Percentiles rank a stretch among this genome's conserved stretches.
These are phyloP conservation scores for Alopecurus myosuroides DNA, from an alignment of 176 grass and related monocot genomes.

Conservation along the genomic window DNA sequence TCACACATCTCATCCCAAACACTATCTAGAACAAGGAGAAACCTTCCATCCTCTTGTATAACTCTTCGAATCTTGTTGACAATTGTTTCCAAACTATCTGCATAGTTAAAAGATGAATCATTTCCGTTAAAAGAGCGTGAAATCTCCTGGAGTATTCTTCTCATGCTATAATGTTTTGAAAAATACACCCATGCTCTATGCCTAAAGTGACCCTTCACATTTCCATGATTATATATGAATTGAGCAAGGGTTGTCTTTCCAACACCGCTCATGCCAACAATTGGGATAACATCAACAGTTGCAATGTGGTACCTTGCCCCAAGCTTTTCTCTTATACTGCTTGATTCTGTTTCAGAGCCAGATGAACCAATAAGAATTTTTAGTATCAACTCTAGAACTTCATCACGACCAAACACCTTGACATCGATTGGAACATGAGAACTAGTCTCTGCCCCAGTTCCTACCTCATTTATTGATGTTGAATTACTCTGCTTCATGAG, in stretches of 20 bases:
- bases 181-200: neutral
- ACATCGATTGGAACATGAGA: neutral
- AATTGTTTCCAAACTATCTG: neutral
- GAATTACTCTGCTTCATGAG: neutral
- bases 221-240: neutral
- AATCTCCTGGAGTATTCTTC: neutral
- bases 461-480: neutral
- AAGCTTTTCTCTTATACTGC: neutral
- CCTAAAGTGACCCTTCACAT: neutral
- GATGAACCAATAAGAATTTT: neutral
- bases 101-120: neutral
- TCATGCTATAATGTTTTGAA: neutral
- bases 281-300: neutral
- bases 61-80: neutral
- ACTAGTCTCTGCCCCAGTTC: neutral
- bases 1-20: neutral
- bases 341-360: neutral
- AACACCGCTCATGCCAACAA: neutral
- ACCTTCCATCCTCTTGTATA: neutral
- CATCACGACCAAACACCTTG: neutral
- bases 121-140: neutral
- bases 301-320: neutral
- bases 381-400: neutral
- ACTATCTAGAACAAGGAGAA: neutral
- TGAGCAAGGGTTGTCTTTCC: neutral